Evolutionary conservation across 352 stramenopile species (phyloP).

Genomic region (Phytophthora pini): DNA sequence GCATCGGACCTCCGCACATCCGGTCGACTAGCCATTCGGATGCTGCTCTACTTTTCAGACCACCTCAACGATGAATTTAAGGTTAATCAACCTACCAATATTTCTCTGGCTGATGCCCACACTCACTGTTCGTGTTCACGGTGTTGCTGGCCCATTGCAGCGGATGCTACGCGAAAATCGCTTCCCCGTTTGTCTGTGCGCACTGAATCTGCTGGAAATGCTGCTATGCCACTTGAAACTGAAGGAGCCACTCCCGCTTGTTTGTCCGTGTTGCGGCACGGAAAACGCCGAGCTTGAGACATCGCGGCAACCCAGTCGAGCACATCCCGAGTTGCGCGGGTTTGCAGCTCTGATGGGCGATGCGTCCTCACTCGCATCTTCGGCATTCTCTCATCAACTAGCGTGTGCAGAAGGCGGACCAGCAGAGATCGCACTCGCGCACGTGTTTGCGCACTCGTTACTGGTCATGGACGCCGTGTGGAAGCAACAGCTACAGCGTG

Average conservation of each 20-base stretch:
- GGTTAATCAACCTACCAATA: conserved; percentile 20
- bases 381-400: conserved; percentile 47
- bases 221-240: conserved; percentile 74
- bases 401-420: conserved; percentile 45
- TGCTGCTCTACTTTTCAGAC: conserved; percentile 75
- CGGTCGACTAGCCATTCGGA: conserved; percentile 60
- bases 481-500: conserved; percentile 53
- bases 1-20: conserved; percentile 68
- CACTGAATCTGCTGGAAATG: conserved; percentile 74
- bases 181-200: conserved; percentile 71
- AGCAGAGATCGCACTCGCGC: conserved; percentile 58
- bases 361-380: conserved; percentile 43
- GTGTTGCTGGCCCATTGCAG: conserved; percentile 30
- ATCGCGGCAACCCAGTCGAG: conserved; percentile 54
- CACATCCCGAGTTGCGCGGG: conserved; percentile 61
- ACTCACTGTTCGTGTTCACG: not conserved
- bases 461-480: conserved; percentile 67
- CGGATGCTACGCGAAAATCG: conserved; percentile 73
- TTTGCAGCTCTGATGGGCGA: conserved; percentile 57
- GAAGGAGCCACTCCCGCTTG: conserved; percentile 63
- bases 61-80: conserved; percentile 78
- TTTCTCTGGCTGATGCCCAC: not conserved
- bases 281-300: conserved; percentile 68
- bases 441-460: conserved; percentile 71
- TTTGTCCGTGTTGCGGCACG: conserved; percentile 78